Evolutionary conservation across 202 grass and related monocot genomes (phyloP).

Genomic region (Tripidium arundinaceum): DNA sequence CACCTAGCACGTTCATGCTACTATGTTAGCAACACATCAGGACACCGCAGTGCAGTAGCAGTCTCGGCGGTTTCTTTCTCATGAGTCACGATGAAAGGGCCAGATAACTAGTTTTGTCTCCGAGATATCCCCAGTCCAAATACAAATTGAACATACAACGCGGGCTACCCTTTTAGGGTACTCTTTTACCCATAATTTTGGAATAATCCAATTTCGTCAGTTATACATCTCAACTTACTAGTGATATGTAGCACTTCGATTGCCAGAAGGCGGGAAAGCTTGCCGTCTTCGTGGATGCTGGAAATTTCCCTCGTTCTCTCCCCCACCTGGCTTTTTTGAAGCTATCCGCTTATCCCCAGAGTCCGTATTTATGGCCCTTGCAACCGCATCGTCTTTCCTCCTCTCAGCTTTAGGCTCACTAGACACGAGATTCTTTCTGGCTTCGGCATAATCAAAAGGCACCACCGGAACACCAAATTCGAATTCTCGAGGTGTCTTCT

Average conservation of each 20-base stretch:
- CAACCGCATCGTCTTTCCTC: constrained; percentile 40
- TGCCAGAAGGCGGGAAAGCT: constrained; percentile 86
- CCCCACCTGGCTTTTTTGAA: constrained; percentile 19
- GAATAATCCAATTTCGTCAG: background rate
- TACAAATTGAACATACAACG: background rate
- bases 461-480: constrained; percentile 42
- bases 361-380: constrained; percentile 39
- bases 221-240: constrained; percentile 30
- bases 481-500: constrained; percentile 21
- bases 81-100: background rate
- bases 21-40: background rate
- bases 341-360: constrained; percentile 23
- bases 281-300: constrained; percentile 62
- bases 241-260: constrained; percentile 65
- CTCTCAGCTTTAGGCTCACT: constrained; percentile 41
- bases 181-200: background rate
- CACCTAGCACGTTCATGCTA: background rate
- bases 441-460: constrained; percentile 58
- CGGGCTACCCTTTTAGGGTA: background rate
- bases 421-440: constrained; percentile 56
- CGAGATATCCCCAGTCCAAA: background rate
- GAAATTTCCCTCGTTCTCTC: constrained; percentile 41
- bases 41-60: background rate
- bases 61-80: background rate
- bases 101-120: background rate